Evolutionary conservation across 768 basidiomycete genomes (phyloP), one percentile per base, ranked within the genome.

Genomic region (Mycena galopus): DNA sequence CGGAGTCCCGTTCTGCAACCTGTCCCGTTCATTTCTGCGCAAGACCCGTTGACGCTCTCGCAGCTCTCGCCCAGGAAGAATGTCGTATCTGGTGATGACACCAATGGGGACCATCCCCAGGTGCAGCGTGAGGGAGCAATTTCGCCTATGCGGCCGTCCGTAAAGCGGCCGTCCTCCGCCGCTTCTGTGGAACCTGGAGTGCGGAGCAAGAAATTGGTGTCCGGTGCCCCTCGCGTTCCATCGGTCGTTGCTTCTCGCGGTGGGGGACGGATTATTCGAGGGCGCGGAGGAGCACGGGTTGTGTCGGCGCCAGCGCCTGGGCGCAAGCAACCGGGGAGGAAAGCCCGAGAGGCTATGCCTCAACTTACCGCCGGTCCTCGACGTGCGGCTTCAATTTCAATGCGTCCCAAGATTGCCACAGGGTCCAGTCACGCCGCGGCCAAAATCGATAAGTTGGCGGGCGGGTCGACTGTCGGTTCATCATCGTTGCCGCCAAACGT

Each of bases 1-100:
- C n/a, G 19, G 19, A 7, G 10, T 14, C 14, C 57, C 11, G 2
- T 12, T 21, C 19, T 21, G 10, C 57, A 32, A 2, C 25, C 25
- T 19, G 37, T 10, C 10, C 35, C 56, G 65, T 56, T 11, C 8
- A n/a, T 32, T 10, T n/a, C 56, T n/a, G 19, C 11, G 42, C 7
- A 59, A 37, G 58, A 47, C 35, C 81, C 80, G 35, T 77, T 90
- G 47, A 87, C 86, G 57, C 55, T 88, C 72, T 89, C 88, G 47
- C 87, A 90, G 76, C 81, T 89, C 74, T 90, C 89, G 8, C 88
- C 88, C 71, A 71, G 73, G 65, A 82, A 82, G 47, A 53, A 23
- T 39, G 39, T 8, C 53, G 60, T 2, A 35, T 32, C 33, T 6
- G 37, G 11, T n/a, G 44, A 4, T 3, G 64, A 50, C 10, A 19